Evolutionary conservation across 2,329 filamentous ascomycete species (phyloP).

Genomic region (Fusarium sp.): DNA sequence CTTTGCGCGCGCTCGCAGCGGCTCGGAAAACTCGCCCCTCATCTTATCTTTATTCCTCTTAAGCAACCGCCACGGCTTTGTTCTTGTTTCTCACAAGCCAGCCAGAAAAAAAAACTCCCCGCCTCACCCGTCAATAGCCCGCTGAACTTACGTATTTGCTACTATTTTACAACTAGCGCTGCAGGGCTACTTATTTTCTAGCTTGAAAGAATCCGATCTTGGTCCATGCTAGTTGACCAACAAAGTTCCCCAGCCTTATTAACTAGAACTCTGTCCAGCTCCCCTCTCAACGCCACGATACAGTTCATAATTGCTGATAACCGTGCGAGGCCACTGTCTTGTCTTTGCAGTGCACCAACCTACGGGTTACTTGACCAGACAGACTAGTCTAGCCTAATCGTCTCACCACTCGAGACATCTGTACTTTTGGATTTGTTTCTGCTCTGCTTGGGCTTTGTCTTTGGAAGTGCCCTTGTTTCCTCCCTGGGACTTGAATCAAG

Average conservation of each 20-base stretch:
- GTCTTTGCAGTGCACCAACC: slow-evolving; percentile 12
- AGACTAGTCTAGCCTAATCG: slow-evolving; percentile 2
- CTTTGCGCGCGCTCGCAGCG: slow-evolving; percentile 19
- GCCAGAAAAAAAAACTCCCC: neutral
- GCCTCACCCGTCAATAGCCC: slow-evolving; percentile 26
- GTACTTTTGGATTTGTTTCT: slow-evolving; percentile 28
- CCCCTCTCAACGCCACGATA: slow-evolving; percentile 47
- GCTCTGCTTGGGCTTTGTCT: slow-evolving; percentile 2
- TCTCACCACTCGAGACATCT: slow-evolving; percentile 29
- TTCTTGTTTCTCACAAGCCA: slow-evolving; percentile 5
- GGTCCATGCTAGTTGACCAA: slow-evolving; percentile 33
- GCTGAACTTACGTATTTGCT: slow-evolving; percentile 19
- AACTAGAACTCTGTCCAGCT: slow-evolving; percentile 7
- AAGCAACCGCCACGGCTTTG: slow-evolving; percentile 1
- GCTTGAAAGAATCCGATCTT: slow-evolving; percentile 28
- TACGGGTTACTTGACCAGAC: slow-evolving; percentile 19
- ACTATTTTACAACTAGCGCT: slow-evolving; percentile 18
- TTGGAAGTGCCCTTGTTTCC: slow-evolving; percentile 21
- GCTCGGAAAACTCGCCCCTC: slow-evolving; percentile 11
- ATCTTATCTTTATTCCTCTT: slow-evolving; percentile 12
- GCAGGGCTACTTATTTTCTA: slow-evolving; percentile 41
- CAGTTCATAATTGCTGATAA: slow-evolving; percentile 13
- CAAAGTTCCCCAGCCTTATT: slow-evolving; percentile 36
- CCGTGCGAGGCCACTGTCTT: slow-evolving; percentile 7
- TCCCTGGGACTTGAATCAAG: slow-evolving; percentile 13